Conservation (phyloP, 352 stramenopile genomes). For the Thalassiosira livingstoniorum region DNA sequence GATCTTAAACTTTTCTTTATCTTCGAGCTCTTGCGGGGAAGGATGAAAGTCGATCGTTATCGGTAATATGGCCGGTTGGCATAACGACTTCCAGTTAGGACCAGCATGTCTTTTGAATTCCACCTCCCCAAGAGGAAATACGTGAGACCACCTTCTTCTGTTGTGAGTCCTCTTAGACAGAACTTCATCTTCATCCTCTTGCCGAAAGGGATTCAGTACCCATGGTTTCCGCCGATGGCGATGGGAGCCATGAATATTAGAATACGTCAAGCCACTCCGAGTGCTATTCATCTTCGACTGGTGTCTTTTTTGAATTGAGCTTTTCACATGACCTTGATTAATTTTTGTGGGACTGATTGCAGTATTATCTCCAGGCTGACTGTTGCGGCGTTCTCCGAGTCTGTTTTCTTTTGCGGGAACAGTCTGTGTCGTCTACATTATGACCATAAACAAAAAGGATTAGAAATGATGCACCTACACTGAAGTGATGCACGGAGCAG, state of each 20-base stretch:
- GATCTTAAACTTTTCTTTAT: slow-evolving; percentile 74
- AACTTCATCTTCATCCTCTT: slow-evolving; percentile 88
- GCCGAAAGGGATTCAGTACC: slow-evolving; percentile 87
- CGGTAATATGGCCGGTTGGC: slow-evolving; percentile 91
- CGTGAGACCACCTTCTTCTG: slow-evolving; percentile 93
- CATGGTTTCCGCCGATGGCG: slow-evolving; percentile 65
- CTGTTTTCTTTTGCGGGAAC: slow-evolving; percentile 31
- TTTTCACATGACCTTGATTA: slow-evolving; percentile 13
- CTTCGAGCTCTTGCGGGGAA: slow-evolving; percentile 77
- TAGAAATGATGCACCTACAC: background rate
- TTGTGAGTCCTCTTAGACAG: slow-evolving; percentile 90
- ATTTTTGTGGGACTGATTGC: slow-evolving; percentile 13
- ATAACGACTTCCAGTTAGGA: slow-evolving; percentile 95
- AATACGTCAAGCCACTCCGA: no score
- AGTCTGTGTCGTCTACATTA: background rate
- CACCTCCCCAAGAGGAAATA: slow-evolving; percentile 89
- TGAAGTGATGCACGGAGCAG: no score
- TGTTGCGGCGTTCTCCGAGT: slow-evolving; percentile 31
- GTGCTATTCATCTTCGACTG: slow-evolving; percentile 30
- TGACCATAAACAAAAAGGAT: background rate
- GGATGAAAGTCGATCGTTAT: slow-evolving; percentile 87
- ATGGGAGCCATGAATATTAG: slow-evolving; percentile 53
- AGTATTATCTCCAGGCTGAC: no score
- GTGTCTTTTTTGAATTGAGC: slow-evolving; percentile 14
- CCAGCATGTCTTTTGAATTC: slow-evolving; percentile 82